Evolutionary conservation across 352 stramenopile species (phyloP), one percentile per base, ranked within the genome.

Genomic region (Phytophthora cactorum): DNA sequence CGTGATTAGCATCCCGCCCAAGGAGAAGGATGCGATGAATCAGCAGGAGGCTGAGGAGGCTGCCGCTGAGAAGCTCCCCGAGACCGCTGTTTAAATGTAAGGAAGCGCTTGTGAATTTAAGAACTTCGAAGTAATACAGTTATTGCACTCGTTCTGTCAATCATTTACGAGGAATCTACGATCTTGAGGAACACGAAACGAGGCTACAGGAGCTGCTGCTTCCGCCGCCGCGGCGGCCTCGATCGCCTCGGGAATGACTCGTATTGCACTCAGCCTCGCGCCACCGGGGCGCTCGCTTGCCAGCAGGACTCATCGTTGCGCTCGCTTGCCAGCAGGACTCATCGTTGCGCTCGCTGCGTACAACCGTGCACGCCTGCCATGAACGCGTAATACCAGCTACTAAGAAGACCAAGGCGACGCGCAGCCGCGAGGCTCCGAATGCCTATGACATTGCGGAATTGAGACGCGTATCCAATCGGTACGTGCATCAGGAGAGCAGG

Each of bases 271-370:
- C 14, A 34, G 12, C 27, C 71, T 66, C 3, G 75, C 82, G 28
- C 69, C 70, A 1, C 77, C 81, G 0, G 82, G 83, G 0, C 80
- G 14, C 75, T 93, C 28, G 74, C 78, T 36, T 92, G 83, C 34
- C 86, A 94, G 46, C 72, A 66, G 15, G 78, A 94, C 75, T 94
- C 83, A 36, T 86, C 77, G 7, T 63, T 94, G 82, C 80, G 14
- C 75, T 93, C 28, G 74, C 78, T 36, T 92, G 83, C 34, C 86
- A 94, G 46, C 72, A 66, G 15, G 78, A 94, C 75, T 94, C 83
- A 36, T 86, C 77, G 7, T 63, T 94, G 22, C 78, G 74, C 8
- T 70, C 76, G 7, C 70, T 92, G 17, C 54, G 53, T n/a, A 85
- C 84, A 25, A 59, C 53, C 31, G 82, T 93, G 17, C 66, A 84